A percentile compares a stretch with the other conserved stretches of the same genome.
phyloP scores from a whole-genome alignment of 305 asterid species.

The Fraxinus latifolia region DNA sequence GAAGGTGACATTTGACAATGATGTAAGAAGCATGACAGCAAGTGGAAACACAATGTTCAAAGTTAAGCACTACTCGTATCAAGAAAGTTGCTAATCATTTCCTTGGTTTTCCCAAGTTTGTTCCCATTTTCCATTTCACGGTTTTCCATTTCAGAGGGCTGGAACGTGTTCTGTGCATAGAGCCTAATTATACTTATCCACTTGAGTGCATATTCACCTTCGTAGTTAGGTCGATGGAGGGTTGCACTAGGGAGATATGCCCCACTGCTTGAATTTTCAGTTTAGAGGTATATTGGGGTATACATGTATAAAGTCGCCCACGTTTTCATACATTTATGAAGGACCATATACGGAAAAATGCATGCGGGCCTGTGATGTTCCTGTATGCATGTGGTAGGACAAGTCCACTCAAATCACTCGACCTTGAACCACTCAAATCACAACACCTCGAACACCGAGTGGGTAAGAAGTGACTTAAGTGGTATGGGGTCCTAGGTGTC shows the following conservation, averaged over 20 bases:
- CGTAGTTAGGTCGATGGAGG: neutral
- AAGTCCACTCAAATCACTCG: neutral
- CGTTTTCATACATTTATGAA: neutral
- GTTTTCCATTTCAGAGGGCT: neutral
- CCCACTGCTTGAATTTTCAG: neutral
- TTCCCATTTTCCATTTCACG: neutral
- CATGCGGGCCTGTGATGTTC: neutral
- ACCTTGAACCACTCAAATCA: too few relatives aligned
- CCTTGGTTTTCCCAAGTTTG: neutral
- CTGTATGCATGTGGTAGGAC: neutral
- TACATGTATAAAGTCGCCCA: neutral
- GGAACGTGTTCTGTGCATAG: neutral
- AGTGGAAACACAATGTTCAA: constrained; percentile 9
- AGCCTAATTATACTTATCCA: neutral
- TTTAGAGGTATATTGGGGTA: neutral
- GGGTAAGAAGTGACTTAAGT: too few relatives aligned
- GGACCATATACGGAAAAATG: neutral
- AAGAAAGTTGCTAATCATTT: neutral
- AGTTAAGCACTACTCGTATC: neutral
- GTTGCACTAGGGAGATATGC: neutral
- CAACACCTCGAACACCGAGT: neutral
- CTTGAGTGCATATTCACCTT: neutral
- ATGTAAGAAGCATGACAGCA: neutral
- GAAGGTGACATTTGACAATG: neutral
- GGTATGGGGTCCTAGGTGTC: too few relatives aligned